Base-by-base conservation (phyloP, 1,139 yeast species). In the Scheffersomyces lignicola region DNA sequence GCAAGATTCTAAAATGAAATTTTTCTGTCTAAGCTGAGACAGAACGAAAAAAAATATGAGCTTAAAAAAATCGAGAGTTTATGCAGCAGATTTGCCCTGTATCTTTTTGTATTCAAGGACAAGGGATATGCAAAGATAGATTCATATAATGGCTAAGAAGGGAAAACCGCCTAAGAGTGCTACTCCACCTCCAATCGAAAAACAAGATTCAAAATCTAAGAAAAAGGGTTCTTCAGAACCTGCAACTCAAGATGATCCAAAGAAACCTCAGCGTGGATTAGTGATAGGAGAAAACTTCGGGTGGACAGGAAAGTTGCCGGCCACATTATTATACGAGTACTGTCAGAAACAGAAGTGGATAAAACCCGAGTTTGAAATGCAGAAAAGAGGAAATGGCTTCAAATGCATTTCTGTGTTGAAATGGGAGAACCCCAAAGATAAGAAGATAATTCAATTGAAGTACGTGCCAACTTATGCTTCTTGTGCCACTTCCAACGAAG, bases 281-380 rank as follows among this genome's bases (percentile, higher is more conserved):
- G 70, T 62, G 8, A 62, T 70, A 23, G 75, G 74, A 10, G 76
- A 69, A 28, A 70, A 70, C 46, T 70, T 70, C 56, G 76, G 76
- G 4, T 90, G 97, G 97, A 89, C 97, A 1, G 98, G 98, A 1
- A 92, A 92, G 49, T 65, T 92, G 9, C 97, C 98, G 0, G 89
- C 87, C 3, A 82, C 95, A 0, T 60, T 92, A 22, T 68, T 92
- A 4, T 87, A 87, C 52, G 98, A 92, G 51, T 84, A 83, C 45
- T 86, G 95, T 43, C 97, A 87, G 55, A 85, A 83, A 52, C 80
- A 77, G 41, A 87, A 88, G 58, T 92, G 98, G 98, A 85, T 81
- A 39, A 83, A 83, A 47, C 95, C 88, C 4, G 79, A 73, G 12
- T 84, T 85, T 48, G 90, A 84, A 39, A 82, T 85, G 83, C 73